Base-by-base conservation (phyloP, 441 rosid genomes). In the Macaranga tanarius region DNA sequence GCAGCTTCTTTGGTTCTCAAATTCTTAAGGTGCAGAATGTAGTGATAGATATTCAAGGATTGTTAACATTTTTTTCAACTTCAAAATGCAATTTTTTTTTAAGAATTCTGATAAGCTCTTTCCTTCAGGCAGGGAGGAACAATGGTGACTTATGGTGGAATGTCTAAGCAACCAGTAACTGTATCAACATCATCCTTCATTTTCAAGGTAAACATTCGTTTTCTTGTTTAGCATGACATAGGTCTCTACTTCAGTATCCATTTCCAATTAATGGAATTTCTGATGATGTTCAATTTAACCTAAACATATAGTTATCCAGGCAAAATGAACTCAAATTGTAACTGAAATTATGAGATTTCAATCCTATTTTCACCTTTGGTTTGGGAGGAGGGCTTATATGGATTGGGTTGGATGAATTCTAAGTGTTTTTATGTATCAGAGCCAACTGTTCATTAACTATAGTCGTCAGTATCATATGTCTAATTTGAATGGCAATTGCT, bases 111-210 rank as follows among this genome's bases (percentile, higher is more conserved):
- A 74, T 51, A 57, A 44, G 16, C 57, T 62, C 25, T 52, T 67
- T 55, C 45, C 66, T 80, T 70, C 83, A 88, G 93, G 82, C 86
- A 80, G 64, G 89, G 92, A 75, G 98, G 97, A 80, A 88, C 89
- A 10, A 91, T 88, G 96, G 96, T 91, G 67, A 92, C 99, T 26
- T 92, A 92, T 78, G 99, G 98, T 67, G 96, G 99, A 68, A 95
- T 92, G 99, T 92, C 97, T 28, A 89, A 88, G 79, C 90, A 84
- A 69, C 87, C 98, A 67, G 72, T 93, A 73, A 88, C 89, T 12
- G 90, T 85, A 34, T 81, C 96, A 73, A 91, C 99, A 70, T 85
- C 99, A 22, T 76, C 90, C 34, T 90, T 95, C 84, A 91, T 95
- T 79, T 92, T 95, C 65, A 90, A 89, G 90, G 99, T 90, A 73